Base-by-base conservation (phyloP, 2,329 filamentous ascomycete genomes). In the Botrytis deweyae region DNA sequence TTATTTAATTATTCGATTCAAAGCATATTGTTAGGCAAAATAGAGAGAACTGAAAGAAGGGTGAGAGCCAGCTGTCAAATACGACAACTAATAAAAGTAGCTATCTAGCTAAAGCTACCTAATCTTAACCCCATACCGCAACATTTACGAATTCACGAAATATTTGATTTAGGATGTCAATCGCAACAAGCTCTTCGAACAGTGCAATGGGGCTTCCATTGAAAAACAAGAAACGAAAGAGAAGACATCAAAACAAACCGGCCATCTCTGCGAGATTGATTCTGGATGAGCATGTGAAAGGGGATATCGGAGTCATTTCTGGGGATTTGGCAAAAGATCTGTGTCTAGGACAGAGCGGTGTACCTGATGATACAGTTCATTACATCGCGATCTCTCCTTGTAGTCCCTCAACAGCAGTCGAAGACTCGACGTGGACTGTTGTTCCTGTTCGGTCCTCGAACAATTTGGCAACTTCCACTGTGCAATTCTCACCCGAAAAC, bases 291-390 rank as follows among this genome's bases (percentile, higher is more conserved):
- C 91, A 92, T 82, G 87, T 97, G 79, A 93, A 92, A 83, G 93
- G 93, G 71, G 93, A 97, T 81, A 88, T 95, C 75, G 96, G 94
- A 76, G 88, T 96, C 76, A 83, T 98, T 71, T 97, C 95, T 20
- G 91, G 94, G 79, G 94, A 97, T 82, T 87, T 99, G 70, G 94
- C 95, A 79, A 86, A 88, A 65, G 92, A 97, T 80, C 87, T 98
- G 70, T 94, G 97, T 83, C 90, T 87, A 78, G 83, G 83, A 77
- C 79, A 85, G 80, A 82, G 88, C 90, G 64, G 88, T 90, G 62
- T 52, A 68, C 29, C 68, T 46, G 70, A 49, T 36, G 12, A 66
- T 63, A 83, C 86, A 38, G 80, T 88, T 73, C 84, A 88, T 74
- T 88, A 94, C 81, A 87, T 94, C 76, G 92, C 92, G 61, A 89